Base-by-base conservation (phyloP, 2,329 filamentous ascomycete species). In the Aspergillus eucalypticola region DNA sequence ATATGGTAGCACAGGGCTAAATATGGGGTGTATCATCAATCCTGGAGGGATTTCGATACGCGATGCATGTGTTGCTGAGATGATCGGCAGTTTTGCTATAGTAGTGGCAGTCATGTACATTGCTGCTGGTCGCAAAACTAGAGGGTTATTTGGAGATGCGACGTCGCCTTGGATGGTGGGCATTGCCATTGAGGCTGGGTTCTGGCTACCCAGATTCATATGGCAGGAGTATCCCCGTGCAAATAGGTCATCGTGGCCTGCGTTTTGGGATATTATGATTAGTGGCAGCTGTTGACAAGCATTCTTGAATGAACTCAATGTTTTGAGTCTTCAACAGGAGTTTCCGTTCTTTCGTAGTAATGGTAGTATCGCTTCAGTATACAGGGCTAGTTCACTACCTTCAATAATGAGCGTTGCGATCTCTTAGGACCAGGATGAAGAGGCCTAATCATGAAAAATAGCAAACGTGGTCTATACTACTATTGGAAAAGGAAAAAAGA, bases 341-440 rank as follows among this genome's bases (percentile, higher is more conserved):
- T 32, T 11, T 2, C 1, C 1, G 2, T 32, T 32, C 4, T 11
- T 11, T 13, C 1, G 4, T 1, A 3, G 10, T 11, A 11, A 5
- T 35, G 1, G 2, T 35, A 35, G 11, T 6, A 13, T 15, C 11
- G 11, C 11, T 13, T 4, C 11, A 7, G 27, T 7, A 8, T 29
- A 25, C 25, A 2, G 25, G 7, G 25, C 25, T 27, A 1, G 2
- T 27, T 27, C 7, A 27, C 25, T 27, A 27, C 0, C 2, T 27
- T 27, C 25, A 8, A 7, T 25, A 8, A 8, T 2, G 25, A 27
- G 7, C 25, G 0, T 27, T 27, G 25, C 25, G 25, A 27, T 25
- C 6, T 0, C 0, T 25, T 25, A 0, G 0, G 1, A 25, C 23
- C 7, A 0, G 23, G 0, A 25, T 25, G 23, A 0, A 25, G 0